phyloP scores from a whole-genome alignment of 1,139 yeast genomes.

The Yamadazyma blattariae region DNA sequence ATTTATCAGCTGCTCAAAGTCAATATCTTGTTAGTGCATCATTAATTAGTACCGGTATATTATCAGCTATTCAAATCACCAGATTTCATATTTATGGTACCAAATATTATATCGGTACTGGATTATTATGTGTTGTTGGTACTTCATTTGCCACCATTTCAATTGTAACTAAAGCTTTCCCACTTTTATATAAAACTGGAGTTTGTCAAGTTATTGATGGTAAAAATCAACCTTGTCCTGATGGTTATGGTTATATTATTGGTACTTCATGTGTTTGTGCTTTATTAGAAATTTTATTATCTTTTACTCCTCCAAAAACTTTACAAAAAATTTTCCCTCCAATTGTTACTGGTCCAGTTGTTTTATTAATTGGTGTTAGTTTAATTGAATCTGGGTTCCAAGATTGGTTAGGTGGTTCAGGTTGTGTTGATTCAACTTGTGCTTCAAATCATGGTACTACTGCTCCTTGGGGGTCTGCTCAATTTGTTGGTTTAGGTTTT shows the following conservation, averaged over 20 bases:
- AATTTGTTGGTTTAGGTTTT: constrained; percentile 83
- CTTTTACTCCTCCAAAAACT: constrained; percentile 71
- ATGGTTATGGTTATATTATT: constrained; percentile 82
- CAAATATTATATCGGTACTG: constrained; percentile 79
- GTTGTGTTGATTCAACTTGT: constrained; percentile 43
- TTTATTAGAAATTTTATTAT: constrained; percentile 63
- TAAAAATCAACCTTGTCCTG: constrained; percentile 73
- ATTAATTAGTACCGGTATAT: constrained; percentile 69
- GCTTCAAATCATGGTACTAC: constrained; percentile 12
- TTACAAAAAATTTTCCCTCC: constrained; percentile 82
- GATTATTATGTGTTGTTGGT: constrained; percentile 84
- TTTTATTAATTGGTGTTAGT: constrained; percentile 71
- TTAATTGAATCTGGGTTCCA: constrained; percentile 69
- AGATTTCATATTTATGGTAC: constrained; percentile 73
- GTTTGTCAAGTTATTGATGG: constrained; percentile 64
- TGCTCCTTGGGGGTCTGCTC: constrained; percentile 81
- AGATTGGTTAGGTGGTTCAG: constrained; percentile 90
- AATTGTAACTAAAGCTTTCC: constrained; percentile 71
- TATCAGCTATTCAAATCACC: constrained; percentile 76
- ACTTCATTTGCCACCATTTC: constrained; percentile 86
- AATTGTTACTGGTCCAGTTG: constrained; percentile 90
- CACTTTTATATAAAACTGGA: constrained; percentile 76
- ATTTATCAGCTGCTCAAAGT: constrained; percentile 43
- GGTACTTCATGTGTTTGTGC: constrained; percentile 81
- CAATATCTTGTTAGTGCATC: constrained; percentile 79